Conservation (phyloP, 2,329 filamentous ascomycete genomes). For the Lecanicillium sp. region DNA sequence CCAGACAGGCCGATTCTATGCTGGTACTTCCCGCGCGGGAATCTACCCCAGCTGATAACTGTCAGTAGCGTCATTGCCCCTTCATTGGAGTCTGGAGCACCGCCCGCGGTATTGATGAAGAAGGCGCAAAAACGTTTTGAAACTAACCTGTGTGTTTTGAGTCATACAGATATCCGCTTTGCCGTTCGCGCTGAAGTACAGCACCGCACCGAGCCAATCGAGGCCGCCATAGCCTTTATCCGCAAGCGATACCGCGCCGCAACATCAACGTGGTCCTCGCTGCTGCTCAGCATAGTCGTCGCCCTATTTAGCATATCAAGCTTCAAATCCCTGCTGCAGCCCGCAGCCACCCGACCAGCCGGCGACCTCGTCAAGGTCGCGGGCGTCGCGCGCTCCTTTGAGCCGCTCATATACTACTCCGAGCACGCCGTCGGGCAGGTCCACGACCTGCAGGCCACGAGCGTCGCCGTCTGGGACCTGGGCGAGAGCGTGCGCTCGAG, state of each 20-base stretch:
- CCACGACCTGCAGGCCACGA: slow-evolving; percentile 80
- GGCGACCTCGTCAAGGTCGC: slow-evolving; percentile 83
- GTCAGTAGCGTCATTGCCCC: slow-evolving; percentile 26
- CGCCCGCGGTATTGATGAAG: neutral
- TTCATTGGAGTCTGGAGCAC: slow-evolving; percentile 13
- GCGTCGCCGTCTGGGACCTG: slow-evolving; percentile 89
- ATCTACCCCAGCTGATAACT: slow-evolving; percentile 35
- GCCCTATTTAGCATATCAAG: slow-evolving; percentile 58
- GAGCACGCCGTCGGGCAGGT: slow-evolving; percentile 84
- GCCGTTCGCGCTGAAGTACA: slow-evolving; percentile 81
- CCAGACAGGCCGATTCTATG: slow-evolving; percentile 20
- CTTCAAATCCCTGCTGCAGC: slow-evolving; percentile 60
- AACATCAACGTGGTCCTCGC: slow-evolving; percentile 62
- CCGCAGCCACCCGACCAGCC: slow-evolving; percentile 41
- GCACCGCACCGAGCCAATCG: slow-evolving; percentile 77
- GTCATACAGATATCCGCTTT: slow-evolving; percentile 75
- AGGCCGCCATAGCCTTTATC: slow-evolving; percentile 59
- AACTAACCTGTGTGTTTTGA: slow-evolving; percentile 1
- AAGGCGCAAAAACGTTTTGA: neutral
- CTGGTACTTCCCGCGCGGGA: slow-evolving; percentile 16
- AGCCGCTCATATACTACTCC: slow-evolving; percentile 90
- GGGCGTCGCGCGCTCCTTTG: slow-evolving; percentile 81
- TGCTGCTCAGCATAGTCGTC: slow-evolving; percentile 54
- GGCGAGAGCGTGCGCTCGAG: slow-evolving; percentile 82
- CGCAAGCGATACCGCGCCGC: slow-evolving; percentile 51